These are phyloP conservation scores for Glarea lozoyensis DNA, from an alignment of 495 filamentous ascomycete genomes.

Conservation along the genomic window DNA sequence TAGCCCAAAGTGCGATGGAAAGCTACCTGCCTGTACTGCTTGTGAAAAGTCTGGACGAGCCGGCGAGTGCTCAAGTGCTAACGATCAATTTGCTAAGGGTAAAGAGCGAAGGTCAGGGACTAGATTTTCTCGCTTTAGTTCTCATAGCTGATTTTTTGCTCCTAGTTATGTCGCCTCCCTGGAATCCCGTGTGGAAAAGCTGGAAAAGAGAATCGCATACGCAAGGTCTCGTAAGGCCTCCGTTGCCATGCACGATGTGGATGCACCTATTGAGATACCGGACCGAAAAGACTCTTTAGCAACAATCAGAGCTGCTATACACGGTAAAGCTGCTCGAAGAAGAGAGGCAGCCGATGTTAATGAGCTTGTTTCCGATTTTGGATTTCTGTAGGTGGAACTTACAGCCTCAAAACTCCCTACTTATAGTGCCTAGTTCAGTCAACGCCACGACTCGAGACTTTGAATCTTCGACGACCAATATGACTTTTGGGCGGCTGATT, in stretches of 20 bases:
- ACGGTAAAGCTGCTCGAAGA: slow-evolving; percentile 47
- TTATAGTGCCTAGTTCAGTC: slow-evolving; percentile 52
- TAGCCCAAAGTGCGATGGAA: slow-evolving; percentile 67
- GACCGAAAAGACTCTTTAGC: slow-evolving; percentile 50
- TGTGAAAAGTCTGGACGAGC: slow-evolving; percentile 79
- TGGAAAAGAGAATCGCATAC: slow-evolving; percentile 63
- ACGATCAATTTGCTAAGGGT: slow-evolving; percentile 86
- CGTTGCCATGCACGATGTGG: slow-evolving; percentile 36
- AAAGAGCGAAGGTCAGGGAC: slow-evolving; percentile 64
- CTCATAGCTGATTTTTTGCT: slow-evolving; percentile 8
- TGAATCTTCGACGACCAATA: slow-evolving; percentile 70
- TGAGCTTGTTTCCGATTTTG: slow-evolving; percentile 72
- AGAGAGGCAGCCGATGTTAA: slow-evolving; percentile 70
- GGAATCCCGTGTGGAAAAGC: slow-evolving; percentile 76
- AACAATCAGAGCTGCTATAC: slow-evolving; percentile 47
- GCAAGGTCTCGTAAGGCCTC: slow-evolving; percentile 49
- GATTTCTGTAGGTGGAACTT: slow-evolving; percentile 52
- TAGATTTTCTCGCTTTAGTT: background rate
- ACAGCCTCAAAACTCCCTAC: slow-evolving; percentile 1
- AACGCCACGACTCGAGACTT: slow-evolving; percentile 91
- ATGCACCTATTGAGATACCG: slow-evolving; percentile 30
- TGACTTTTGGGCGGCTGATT: slow-evolving; percentile 79
- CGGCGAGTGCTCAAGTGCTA: slow-evolving; percentile 81
- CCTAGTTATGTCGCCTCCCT: slow-evolving; percentile 84
- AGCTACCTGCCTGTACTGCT: slow-evolving; percentile 85